Percentiles rank a stretch among this genome's conserved stretches.
These are phyloP conservation scores for Scutellaria barbata DNA, from an alignment of 257 asterid genomes.

Conservation along the genomic window DNA sequence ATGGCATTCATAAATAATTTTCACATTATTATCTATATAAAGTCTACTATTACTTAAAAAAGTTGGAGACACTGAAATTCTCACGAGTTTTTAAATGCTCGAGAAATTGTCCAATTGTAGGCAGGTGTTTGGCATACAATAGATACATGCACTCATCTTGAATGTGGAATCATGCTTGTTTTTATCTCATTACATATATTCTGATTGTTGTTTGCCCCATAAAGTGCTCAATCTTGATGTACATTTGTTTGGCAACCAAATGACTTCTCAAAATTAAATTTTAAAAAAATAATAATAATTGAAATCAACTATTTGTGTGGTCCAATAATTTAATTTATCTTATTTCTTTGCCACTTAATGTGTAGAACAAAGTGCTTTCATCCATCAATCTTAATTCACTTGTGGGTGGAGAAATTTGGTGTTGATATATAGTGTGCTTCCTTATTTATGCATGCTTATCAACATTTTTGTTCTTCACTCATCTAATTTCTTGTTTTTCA, in stretches of 20 bases:
- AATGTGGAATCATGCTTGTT: too few relatives aligned
- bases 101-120: too few relatives aligned
- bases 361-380: background rate
- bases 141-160: too few relatives aligned
- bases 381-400: background rate
- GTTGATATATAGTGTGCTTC: background rate
- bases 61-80: too few relatives aligned
- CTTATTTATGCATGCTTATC: background rate
- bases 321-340: background rate
- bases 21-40: too few relatives aligned
- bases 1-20: too few relatives aligned
- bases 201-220: slow-evolving; percentile 8
- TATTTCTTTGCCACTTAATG: slow-evolving; percentile 6
- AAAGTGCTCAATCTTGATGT: slow-evolving; percentile 16
- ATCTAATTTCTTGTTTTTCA: background rate
- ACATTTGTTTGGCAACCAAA: background rate
- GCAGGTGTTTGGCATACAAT: too few relatives aligned
- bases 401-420: background rate
- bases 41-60: too few relatives aligned
- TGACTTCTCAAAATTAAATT: background rate
- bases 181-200: slow-evolving; percentile 1
- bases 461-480: background rate
- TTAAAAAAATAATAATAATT: too few relatives aligned
- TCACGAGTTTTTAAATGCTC: too few relatives aligned
- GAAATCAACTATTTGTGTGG: background rate